Evolutionary conservation across 306 rosid species (phyloP).

Genomic region (Purshia tridentata): DNA sequence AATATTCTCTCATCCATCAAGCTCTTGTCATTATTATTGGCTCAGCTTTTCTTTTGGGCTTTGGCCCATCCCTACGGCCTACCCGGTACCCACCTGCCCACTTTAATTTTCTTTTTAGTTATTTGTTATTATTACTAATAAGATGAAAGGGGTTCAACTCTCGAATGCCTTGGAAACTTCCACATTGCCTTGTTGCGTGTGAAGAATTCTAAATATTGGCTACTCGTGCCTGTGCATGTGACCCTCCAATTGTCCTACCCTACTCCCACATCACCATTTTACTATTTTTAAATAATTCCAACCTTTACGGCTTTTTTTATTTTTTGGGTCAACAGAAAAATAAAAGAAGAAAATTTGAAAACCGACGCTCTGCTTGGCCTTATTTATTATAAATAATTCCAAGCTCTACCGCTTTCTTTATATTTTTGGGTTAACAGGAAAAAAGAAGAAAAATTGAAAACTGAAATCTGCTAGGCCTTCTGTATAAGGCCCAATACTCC

Average conservation of each 20-base stretch:
- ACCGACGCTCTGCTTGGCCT: too few relatives aligned
- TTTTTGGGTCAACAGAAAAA: too few relatives aligned
- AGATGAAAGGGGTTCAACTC: constrained; percentile 4
- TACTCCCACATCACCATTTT: background rate
- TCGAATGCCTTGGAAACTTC: constrained; percentile 40
- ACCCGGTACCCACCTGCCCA: background rate
- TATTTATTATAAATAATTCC: too few relatives aligned
- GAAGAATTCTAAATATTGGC: constrained; percentile 19
- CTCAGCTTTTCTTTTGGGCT: background rate
- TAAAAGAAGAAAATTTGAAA: too few relatives aligned
- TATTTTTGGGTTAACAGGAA: too few relatives aligned
- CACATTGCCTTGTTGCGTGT: constrained; percentile 22
- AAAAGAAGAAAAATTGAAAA: too few relatives aligned
- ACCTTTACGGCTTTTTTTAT: too few relatives aligned
- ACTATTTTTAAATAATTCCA: too few relatives aligned
- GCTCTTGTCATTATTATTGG: background rate
- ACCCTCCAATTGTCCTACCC: background rate
- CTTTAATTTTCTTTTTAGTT: background rate
- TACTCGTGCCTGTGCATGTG: constrained; percentile 25
- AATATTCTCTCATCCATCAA: constrained; percentile 20
- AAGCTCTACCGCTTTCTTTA: too few relatives aligned
- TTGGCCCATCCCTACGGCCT: background rate
- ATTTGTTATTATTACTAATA: too few relatives aligned
- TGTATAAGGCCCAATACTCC: too few relatives aligned
- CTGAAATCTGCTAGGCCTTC: too few relatives aligned